These are phyloP conservation scores for Aspergillus quadrilineatus DNA, from an alignment of 2,329 filamentous ascomycete genomes.

Conservation along the genomic window DNA sequence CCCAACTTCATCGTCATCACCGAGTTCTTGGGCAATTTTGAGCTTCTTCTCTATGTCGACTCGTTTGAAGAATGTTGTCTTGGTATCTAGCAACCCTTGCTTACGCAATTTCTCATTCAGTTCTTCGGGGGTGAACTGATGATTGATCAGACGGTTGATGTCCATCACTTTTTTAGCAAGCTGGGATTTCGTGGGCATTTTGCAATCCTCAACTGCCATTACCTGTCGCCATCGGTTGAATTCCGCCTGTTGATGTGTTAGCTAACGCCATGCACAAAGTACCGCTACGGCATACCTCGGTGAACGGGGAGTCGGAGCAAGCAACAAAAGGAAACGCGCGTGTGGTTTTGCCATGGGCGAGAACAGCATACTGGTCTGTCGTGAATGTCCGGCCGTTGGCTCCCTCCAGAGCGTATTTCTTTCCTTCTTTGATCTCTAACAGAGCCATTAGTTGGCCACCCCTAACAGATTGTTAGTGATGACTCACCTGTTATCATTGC, in stretches of 20 bases:
- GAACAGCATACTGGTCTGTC: conserved; percentile 80
- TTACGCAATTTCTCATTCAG: conserved; percentile 75
- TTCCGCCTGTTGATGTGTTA: conserved; percentile 59
- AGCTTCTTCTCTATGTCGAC: conserved; percentile 65
- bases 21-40: conserved; percentile 63
- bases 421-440: conserved; percentile 72
- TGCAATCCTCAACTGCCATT: conserved; percentile 68
- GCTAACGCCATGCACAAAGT: not conserved
- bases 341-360: conserved; percentile 78
- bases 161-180: conserved; percentile 72
- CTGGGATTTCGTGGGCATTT: conserved; percentile 69
- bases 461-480: not conserved
- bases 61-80: conserved; percentile 66
- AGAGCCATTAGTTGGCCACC: not conserved
- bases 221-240: conserved; percentile 77
- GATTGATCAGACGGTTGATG: conserved; percentile 76
- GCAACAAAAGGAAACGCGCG: conserved; percentile 87
- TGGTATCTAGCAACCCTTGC: conserved; percentile 65
- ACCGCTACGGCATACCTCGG: conserved; percentile 60
- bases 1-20: conserved; percentile 59
- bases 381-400: conserved; percentile 72
- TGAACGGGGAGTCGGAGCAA: conserved; percentile 81
- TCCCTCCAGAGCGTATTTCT: conserved; percentile 77
- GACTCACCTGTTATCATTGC: conserved; percentile 75
- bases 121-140: conserved; percentile 78